Evolutionary conservation across 1,284 basidiomycete genomes (phyloP), one percentile per base, ranked within the genome.

Genomic region (Cutaneotrichosporon daszewskae): DNA sequence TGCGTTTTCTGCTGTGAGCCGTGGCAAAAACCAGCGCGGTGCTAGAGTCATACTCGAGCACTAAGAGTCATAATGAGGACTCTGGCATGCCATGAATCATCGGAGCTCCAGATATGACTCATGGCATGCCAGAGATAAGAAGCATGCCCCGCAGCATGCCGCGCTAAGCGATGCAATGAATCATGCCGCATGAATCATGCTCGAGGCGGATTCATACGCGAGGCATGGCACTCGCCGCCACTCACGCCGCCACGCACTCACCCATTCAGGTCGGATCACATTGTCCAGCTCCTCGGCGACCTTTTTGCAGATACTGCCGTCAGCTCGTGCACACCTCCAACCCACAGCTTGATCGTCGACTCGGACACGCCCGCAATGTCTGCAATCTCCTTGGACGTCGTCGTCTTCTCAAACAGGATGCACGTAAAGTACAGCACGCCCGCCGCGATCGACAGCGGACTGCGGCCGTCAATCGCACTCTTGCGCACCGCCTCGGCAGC

Each of bases 281-380:
- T 52, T 46, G 40, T 66, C 62, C 3, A 67, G 42, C 25, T 57
- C 60, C 31, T 45, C 51, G 3, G 61, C 55, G 11, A 69, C 55
- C 54, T 62, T 59, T 36, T 65, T 66, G 41, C 58, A 58, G 16
- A 31, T 31, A 6, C 28, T 31, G 28, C 14, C 17, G 16, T 29
- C 28, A 27, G 20, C 14, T 14, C 14, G 8, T 11, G 14, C 19
- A 8, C 32, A 18, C 29, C 3, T 3, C 5, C 18, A 5, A 59
- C 69, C 54, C 43, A 70, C 69, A 91, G 73, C 73, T 90, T 90
- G 68, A 97, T 94, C 38, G 94, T 97, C 40, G 88, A 85, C 63
- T 97, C 92, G 62, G 89, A 91, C n/a, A 97, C 91, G 9, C 89
- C 89, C 1, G 90, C 91, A n/a, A 96, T 87, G n/a, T 77, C 73